A percentile compares a stretch with the other conserved stretches of the same genome.
Conservation (phyloP, 2,329 filamentous ascomycete genomes). For the Ceratocystis colombiana region DNA sequence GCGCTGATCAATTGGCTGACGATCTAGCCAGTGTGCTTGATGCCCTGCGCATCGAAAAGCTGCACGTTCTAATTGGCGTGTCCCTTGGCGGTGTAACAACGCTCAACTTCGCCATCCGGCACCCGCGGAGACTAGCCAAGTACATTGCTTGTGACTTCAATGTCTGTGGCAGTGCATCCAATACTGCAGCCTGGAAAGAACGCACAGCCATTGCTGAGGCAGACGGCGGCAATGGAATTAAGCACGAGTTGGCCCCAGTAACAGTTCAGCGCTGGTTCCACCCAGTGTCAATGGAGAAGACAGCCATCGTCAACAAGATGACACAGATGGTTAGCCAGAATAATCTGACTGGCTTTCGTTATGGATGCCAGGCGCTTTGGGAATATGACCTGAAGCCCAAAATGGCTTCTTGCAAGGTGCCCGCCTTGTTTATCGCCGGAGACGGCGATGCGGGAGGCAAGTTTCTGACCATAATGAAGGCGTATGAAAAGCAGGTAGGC, state of each 20-base stretch:
- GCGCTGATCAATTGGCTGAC: conserved; percentile 54
- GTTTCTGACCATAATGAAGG: conserved; percentile 68
- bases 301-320: conserved; percentile 44
- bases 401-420: conserved; percentile 46
- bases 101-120: conserved; percentile 58
- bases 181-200: conserved; percentile 70
- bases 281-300: conserved; percentile 38
- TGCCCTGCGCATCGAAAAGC: conserved; percentile 56
- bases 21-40: conserved; percentile 59
- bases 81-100: conserved; percentile 72
- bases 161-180: conserved; percentile 57
- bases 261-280: conserved; percentile 78
- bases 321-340: conserved; percentile 60
- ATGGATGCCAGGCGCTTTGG: conserved; percentile 60
- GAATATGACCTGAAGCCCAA: conserved; percentile 55
- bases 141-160: conserved; percentile 76
- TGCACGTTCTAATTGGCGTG: conserved; percentile 62
- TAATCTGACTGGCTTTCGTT: conserved; percentile 57
- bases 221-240: conserved; percentile 49
- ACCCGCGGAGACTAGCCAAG: conserved; percentile 47
- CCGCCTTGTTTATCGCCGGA: conserved; percentile 61
- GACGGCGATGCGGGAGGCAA: conserved; percentile 60
- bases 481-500: conserved; percentile 53
- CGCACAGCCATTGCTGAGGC: conserved; percentile 57
- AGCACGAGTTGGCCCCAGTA: conserved; percentile 51